phyloP scores from a whole-genome alignment of 2,329 filamentous ascomycete genomes.

The Beauveria brongniartii region DNA sequence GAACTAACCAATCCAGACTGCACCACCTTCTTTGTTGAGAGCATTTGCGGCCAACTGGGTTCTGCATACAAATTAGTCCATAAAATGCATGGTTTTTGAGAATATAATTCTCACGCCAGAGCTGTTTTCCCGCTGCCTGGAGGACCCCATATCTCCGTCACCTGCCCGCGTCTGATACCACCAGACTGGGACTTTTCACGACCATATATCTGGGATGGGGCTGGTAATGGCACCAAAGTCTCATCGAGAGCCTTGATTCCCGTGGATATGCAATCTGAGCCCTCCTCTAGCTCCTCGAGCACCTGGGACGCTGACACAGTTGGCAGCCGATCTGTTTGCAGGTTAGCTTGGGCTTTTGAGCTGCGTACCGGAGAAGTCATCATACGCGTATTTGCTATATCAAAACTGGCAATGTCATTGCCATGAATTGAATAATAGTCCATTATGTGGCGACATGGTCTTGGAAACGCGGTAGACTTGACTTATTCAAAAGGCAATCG shows the following conservation, averaged over 20 bases:
- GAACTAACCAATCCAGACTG: constrained; percentile 75
- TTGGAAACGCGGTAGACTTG: neutral
- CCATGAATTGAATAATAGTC: constrained; percentile 53
- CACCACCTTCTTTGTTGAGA: constrained; percentile 50
- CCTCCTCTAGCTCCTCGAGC: constrained; percentile 49
- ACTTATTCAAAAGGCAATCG: neutral
- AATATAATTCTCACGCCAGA: constrained; percentile 53
- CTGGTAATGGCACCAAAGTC: constrained; percentile 26
- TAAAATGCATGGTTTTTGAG: neutral
- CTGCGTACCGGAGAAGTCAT: constrained; percentile 15
- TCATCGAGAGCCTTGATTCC: constrained; percentile 46
- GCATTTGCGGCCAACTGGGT: constrained; percentile 62
- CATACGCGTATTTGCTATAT: constrained; percentile 44
- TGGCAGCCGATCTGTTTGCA: constrained; percentile 58
- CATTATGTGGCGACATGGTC: constrained; percentile 30
- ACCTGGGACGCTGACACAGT: constrained; percentile 70
- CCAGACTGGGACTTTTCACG: constrained; percentile 22
- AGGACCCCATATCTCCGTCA: constrained; percentile 84
- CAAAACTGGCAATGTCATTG: constrained; percentile 54
- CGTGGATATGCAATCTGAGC: constrained; percentile 46
- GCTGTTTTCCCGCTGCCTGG: constrained; percentile 80
- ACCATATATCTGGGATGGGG: neutral
- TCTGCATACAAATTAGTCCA: constrained; percentile 35
- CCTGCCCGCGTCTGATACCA: constrained; percentile 66
- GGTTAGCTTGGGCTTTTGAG: neutral